These are phyloP conservation scores for Xylaria hypoxylon DNA, from an alignment of 2,329 filamentous ascomycete genomes.

Conservation along the genomic window DNA sequence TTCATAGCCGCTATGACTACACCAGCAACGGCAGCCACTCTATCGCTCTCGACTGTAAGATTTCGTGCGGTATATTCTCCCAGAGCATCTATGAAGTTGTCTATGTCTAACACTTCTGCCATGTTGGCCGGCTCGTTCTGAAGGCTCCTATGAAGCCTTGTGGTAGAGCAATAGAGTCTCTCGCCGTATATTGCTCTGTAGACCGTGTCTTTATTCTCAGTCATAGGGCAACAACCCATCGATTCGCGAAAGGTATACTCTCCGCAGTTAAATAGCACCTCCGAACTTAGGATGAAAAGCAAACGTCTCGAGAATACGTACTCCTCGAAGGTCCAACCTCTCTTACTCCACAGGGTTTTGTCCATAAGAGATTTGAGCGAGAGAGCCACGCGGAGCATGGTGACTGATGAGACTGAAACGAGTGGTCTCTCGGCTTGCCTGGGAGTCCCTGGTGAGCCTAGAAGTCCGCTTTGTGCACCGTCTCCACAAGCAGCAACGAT, in stretches of 20 bases:
- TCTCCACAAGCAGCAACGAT: constrained; percentile 31
- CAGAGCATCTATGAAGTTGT: neutral
- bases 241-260: constrained; percentile 19
- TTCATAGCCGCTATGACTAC: neutral
- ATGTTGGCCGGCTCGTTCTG: constrained; percentile 1
- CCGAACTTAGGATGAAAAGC: constrained; percentile 13
- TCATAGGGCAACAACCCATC: neutral
- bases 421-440: constrained; percentile 4
- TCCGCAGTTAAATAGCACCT: constrained; percentile 17
- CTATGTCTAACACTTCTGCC: neutral
- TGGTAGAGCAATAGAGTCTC: neutral
- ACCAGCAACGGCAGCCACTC: constrained; percentile 20
- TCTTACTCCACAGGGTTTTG: neutral
- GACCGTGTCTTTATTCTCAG: neutral
- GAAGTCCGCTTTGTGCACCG: constrained; percentile 11
- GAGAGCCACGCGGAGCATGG: neutral
- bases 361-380: neutral
- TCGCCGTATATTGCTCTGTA: neutral
- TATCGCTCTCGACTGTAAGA: constrained; percentile 18
- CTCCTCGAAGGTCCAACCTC: constrained; percentile 29
- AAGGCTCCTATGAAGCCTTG: neutral
- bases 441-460: constrained; percentile 1
- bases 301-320: constrained; percentile 24
- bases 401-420: too few species aligned
- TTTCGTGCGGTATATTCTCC: constrained; percentile 7